These are phyloP conservation scores for Cladophialophora bantiana DNA, from an alignment of 2,329 filamentous ascomycete species.

Conservation along the genomic window DNA sequence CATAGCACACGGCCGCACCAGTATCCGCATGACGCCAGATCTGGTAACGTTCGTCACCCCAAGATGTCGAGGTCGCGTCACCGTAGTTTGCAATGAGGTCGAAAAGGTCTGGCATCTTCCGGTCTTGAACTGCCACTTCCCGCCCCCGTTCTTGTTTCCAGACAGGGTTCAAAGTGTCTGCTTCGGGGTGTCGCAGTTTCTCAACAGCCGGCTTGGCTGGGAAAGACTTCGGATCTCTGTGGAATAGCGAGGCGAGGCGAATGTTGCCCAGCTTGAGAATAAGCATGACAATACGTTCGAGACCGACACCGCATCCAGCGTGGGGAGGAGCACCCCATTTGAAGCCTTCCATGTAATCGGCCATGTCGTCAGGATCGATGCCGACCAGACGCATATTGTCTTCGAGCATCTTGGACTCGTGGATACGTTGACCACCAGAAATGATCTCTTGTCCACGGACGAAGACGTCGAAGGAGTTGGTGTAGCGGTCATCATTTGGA, in stretches of 20 bases:
- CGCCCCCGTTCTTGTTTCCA: slow-evolving; percentile 61
- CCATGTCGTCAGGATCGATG: slow-evolving; percentile 81
- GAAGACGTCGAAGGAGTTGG: slow-evolving; percentile 96
- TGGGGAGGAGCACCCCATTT: slow-evolving; percentile 88
- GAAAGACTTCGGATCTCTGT: slow-evolving; percentile 86
- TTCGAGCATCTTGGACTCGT: slow-evolving; percentile 76
- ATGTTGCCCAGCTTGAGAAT: slow-evolving; percentile 88
- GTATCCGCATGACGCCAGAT: slow-evolving; percentile 82
- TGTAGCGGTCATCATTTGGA: slow-evolving; percentile 72
- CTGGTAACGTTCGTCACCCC: slow-evolving; percentile 86
- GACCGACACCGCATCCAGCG: slow-evolving; percentile 85
- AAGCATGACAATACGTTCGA: slow-evolving; percentile 87
- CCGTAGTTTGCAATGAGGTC: slow-evolving; percentile 95
- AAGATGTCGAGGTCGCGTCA: slow-evolving; percentile 91
- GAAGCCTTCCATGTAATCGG: slow-evolving; percentile 88
- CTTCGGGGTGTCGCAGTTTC: slow-evolving; percentile 82
- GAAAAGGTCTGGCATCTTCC: slow-evolving; percentile 74
- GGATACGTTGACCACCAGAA: slow-evolving; percentile 91
- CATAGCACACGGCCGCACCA: slow-evolving; percentile 85
- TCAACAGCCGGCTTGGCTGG: slow-evolving; percentile 69
- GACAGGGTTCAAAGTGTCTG: slow-evolving; percentile 76
- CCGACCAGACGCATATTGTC: slow-evolving; percentile 78
- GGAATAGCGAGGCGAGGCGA: slow-evolving; percentile 84
- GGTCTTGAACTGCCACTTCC: slow-evolving; percentile 51
- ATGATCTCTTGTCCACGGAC: slow-evolving; percentile 91